Percentiles rank a stretch among this genome's conserved stretches.
Evolutionary conservation across 2,329 filamentous ascomycete genomes (phyloP).

Genomic region (Pseudocercospora musae): DNA sequence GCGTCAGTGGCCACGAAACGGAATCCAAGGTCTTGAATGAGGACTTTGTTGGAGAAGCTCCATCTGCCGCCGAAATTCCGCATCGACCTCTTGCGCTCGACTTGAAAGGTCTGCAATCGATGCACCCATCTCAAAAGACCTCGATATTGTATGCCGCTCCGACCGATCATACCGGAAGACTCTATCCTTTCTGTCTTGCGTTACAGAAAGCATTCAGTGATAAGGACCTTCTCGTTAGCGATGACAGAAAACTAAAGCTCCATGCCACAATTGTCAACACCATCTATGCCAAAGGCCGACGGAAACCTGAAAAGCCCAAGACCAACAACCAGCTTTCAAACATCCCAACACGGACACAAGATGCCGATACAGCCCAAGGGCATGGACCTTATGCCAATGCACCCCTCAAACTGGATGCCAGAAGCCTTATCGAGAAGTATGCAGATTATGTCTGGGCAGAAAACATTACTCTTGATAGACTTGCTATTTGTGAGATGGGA

Average conservation of each 20-base stretch:
- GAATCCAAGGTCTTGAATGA: background rate
- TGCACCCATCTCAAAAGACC: constrained; percentile 57
- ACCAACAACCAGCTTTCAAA: background rate
- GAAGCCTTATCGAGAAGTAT: constrained; percentile 51
- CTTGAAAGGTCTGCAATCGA: constrained; percentile 54
- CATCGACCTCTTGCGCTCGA: constrained; percentile 36
- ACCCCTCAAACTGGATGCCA: constrained; percentile 43
- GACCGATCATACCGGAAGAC: constrained; percentile 48
- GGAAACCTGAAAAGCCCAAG: constrained; percentile 20
- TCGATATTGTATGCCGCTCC: constrained; percentile 66
- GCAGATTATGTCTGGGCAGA: constrained; percentile 68
- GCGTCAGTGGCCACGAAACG: background rate
- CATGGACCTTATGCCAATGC: constrained; percentile 36
- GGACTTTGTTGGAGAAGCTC: background rate
- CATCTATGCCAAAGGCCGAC: constrained; percentile 61
- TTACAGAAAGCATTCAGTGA: constrained; percentile 55
- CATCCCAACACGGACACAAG: background rate
- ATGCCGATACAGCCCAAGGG: constrained; percentile 8
- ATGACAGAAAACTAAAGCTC: constrained; percentile 64
- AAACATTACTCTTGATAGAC: constrained; percentile 61
- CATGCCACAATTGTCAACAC: constrained; percentile 89
- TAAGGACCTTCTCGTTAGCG: constrained; percentile 55
- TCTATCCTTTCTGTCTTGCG: constrained; percentile 58
- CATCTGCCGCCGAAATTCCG: background rate
- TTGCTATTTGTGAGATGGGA: constrained; percentile 86